Percentiles rank a stretch among this genome's conserved stretches.
Conservation (phyloP, 2,329 filamentous ascomycete genomes). For the Lachnellula hyalina region DNA sequence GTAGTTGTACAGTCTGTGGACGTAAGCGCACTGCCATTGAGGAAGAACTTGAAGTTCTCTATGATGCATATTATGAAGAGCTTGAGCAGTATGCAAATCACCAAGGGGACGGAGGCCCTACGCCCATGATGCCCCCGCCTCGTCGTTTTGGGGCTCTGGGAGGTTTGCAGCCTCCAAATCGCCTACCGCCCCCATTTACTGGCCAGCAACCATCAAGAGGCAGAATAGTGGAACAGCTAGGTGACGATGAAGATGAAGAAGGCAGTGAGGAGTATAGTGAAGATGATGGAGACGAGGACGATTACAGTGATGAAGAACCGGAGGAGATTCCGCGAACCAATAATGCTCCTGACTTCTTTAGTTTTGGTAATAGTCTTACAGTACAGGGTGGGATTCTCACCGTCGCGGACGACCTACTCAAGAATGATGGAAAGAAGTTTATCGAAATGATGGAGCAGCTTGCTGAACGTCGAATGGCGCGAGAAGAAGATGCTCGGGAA, state of each 20-base stretch:
- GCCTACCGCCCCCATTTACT: constrained; percentile 52
- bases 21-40: constrained; percentile 95
- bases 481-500: constrained; percentile 81
- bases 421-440: constrained; percentile 98
- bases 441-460: constrained; percentile 99
- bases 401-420: constrained; percentile 94
- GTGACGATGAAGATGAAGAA: constrained; percentile 43
- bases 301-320: constrained; percentile 61
- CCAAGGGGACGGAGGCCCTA: constrained; percentile 64
- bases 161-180: constrained; percentile 52
- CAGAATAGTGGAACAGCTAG: constrained; percentile 64
- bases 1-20: constrained; percentile 95
- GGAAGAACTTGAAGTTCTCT: constrained; percentile 93
- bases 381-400: constrained; percentile 97
- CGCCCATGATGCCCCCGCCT: constrained; percentile 63
- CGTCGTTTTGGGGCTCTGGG: constrained; percentile 55
- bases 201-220: constrained; percentile 68
- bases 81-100: constrained; percentile 95
- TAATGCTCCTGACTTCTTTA: constrained; percentile 81
- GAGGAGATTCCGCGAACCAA: constrained; percentile 57
- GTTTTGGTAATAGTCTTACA: constrained; percentile 94
- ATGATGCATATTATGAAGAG: constrained; percentile 98
- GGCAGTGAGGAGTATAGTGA: constrained; percentile 41
- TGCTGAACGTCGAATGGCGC: constrained; percentile 92
- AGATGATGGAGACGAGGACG: constrained; percentile 56